phyloP scores from a whole-genome alignment of 768 basidiomycete species.

The Xerocomellus intermedius region DNA sequence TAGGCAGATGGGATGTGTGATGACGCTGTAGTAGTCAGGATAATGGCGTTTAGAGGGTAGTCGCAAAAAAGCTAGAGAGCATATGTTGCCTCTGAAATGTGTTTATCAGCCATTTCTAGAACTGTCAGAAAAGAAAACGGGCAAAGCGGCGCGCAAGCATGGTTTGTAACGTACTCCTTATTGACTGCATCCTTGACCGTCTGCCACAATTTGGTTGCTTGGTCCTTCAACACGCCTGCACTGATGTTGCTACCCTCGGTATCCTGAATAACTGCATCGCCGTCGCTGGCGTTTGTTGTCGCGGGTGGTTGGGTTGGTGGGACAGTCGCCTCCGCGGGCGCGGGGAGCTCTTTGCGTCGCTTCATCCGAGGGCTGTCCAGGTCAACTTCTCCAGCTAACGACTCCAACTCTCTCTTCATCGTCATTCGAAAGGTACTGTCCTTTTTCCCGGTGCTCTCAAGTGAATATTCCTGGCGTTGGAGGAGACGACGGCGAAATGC shows the following conservation, averaged over 20 bases:
- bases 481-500: conserved; percentile 28
- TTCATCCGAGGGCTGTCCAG: conserved; percentile 49
- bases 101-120: conserved; percentile 30
- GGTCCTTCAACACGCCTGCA: conserved; percentile 49
- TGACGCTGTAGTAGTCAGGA: conserved; percentile 84
- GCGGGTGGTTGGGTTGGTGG: conserved; percentile 32
- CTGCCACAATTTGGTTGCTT: conserved; percentile 72
- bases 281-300: conserved; percentile 30
- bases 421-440: conserved; percentile 29
- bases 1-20: conserved; percentile 79
- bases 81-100: conserved; percentile 55
- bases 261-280: conserved; percentile 16
- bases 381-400: conserved; percentile 37
- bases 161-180: conserved; percentile 77
- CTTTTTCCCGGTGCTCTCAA: conserved; percentile 23
- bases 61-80: conserved; percentile 65
- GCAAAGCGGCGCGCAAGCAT: conserved; percentile 36
- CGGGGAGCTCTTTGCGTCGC: conserved; percentile 46
- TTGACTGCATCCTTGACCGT: conserved; percentile 78
- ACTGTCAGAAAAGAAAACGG: conserved; percentile 44
- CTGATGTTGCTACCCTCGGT: conserved; percentile 27
- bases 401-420: conserved; percentile 54
- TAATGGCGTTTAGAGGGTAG: conserved; percentile 71
- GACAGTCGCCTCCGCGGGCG: conserved; percentile 41
- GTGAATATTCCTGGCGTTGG: conserved; percentile 26